Percentiles rank a stretch among this genome's conserved stretches.
These are phyloP conservation scores for Tetrahymena elliotti DNA, from an alignment of 73 alveolate species.

Conservation along the genomic window DNA sequence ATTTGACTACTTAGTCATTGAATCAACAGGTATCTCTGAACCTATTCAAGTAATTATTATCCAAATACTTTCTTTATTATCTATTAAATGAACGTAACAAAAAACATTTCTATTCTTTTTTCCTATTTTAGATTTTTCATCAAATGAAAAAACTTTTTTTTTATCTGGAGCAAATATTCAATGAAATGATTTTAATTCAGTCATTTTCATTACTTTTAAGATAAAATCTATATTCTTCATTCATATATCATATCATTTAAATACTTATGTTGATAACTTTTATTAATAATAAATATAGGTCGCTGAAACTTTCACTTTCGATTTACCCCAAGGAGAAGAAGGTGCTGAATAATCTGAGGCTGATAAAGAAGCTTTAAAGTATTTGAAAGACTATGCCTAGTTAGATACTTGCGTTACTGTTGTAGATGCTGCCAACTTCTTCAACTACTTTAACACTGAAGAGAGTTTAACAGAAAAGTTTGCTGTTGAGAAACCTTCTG, in stretches of 20 bases:
- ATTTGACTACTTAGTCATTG: constrained; percentile 55
- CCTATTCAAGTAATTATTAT: constrained; percentile 47
- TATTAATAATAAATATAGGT: background rate
- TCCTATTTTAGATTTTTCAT: background rate
- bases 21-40: constrained; percentile 59
- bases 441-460: constrained; percentile 13
- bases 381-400: constrained; percentile 42
- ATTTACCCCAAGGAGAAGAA: constrained; percentile 19
- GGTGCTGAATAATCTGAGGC: constrained; percentile 10
- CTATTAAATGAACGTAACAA: background rate
- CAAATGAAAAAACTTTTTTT: background rate
- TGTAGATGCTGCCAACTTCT: constrained; percentile 48
- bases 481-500: constrained; percentile 5
- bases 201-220: no score
- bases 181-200: no score
- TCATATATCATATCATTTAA: no score
- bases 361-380: constrained; percentile 13
- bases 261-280: no score
- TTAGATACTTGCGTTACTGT: constrained; percentile 59
- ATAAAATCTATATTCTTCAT: no score
- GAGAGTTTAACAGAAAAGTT: constrained; percentile 22
- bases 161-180: no score
- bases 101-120: background rate
- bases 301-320: background rate
- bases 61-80: background rate